Evolutionary conservation across 805 yeast genomes (phyloP).

Genomic region (Zygoascus bituminiphila): DNA sequence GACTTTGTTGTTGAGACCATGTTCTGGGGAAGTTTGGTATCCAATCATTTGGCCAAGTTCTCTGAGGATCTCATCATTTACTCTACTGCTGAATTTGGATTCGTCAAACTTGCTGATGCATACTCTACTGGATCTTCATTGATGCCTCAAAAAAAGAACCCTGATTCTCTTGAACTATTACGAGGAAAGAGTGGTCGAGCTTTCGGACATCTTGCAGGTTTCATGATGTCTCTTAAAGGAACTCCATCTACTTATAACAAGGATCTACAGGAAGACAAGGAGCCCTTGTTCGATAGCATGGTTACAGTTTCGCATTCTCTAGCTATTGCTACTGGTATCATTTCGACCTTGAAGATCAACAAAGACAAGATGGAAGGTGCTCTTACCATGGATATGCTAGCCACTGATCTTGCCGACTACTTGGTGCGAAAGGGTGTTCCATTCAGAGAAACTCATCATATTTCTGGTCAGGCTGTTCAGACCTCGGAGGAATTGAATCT

Average conservation of each 20-base stretch:
- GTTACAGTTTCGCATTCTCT: conserved; percentile 90
- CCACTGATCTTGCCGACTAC: conserved; percentile 97
- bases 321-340: conserved; percentile 90
- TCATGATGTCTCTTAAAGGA: conserved; percentile 93
- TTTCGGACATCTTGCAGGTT: conserved; percentile 90
- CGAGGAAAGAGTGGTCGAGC: conserved; percentile 98
- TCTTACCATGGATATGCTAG: conserved; percentile 97
- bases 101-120: conserved; percentile 88
- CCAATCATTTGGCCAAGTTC: conserved; percentile 92
- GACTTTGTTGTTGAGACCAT: conserved; percentile 93
- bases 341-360: conserved; percentile 74
- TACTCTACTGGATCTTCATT: conserved; percentile 96
- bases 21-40: conserved; percentile 91
- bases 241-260: conserved; percentile 96
- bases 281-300: conserved; percentile 90
- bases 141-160: conserved; percentile 99
- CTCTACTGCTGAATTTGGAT: conserved; percentile 96
- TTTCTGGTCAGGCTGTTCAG: conserved; percentile 95
- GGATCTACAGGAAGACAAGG: conserved; percentile 99
- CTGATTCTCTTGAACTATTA: conserved; percentile 88
- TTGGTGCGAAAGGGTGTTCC: conserved; percentile 97
- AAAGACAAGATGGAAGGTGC: conserved; percentile 75
- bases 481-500: conserved; percentile 70
- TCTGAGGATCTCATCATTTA: conserved; percentile 92
- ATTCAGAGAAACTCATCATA: conserved; percentile 98